A percentile compares a stretch with the other conserved stretches of the same genome.
phyloP scores from a whole-genome alignment of 192 early-diverging fungal genomes.

The Oehlia diaphana region DNA sequence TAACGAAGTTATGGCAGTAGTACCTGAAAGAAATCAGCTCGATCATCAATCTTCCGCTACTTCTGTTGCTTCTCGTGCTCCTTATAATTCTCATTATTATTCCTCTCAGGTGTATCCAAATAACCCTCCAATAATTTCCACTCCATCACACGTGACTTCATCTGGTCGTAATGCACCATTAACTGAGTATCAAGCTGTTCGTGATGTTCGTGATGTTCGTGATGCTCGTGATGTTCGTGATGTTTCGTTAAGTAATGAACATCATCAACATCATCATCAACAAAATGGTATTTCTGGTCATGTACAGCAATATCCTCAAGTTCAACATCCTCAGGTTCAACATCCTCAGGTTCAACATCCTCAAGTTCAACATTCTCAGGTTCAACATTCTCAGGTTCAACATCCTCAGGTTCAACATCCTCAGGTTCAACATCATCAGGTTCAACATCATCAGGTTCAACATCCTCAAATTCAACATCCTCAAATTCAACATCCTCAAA shows the following conservation, averaged over 20 bases:
- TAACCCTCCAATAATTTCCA: not conserved
- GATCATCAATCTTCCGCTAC: not conserved
- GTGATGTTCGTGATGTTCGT: not conserved
- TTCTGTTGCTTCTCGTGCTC: not conserved
- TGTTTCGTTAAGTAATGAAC: too few species aligned
- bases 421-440: not conserved
- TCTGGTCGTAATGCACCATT: not conserved
- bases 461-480: not conserved
- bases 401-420: not conserved
- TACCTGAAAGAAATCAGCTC: conserved; percentile 11
- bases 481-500: not conserved
- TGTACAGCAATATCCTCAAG: not conserved
- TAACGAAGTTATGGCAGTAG: not conserved
- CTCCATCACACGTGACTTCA: not conserved
- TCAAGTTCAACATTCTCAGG: not conserved
- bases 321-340: not conserved
- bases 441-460: not conserved
- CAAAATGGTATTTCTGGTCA: not conserved
- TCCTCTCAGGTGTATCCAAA: not conserved
- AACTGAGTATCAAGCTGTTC: not conserved
- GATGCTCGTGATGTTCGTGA: too few species aligned
- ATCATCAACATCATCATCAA: conserved; percentile 11
- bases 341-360: not conserved
- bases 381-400: not conserved
- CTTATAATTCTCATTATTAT: not conserved